Evolutionary conservation across 768 basidiomycete genomes (phyloP).

Genomic region (Hypsizygus marmoreus): DNA sequence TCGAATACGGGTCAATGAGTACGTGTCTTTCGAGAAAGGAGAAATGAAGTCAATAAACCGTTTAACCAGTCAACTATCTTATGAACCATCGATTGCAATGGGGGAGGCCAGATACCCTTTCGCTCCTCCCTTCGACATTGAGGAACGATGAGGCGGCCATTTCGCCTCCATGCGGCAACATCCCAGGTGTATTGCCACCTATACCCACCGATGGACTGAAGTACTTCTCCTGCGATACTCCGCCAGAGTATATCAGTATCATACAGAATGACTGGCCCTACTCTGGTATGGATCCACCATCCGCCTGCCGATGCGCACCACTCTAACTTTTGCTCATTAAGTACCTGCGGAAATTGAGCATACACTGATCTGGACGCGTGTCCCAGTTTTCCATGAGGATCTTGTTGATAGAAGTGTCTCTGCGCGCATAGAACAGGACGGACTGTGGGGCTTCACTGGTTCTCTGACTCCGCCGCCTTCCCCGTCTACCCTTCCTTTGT

Average conservation of each 20-base stretch:
- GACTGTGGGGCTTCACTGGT: conserved; percentile 84
- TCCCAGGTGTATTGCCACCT: conserved; percentile 23
- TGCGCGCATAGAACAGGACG: conserved; percentile 68
- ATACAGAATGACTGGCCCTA: conserved; percentile 91
- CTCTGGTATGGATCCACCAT: conserved; percentile 50
- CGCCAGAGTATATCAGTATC: conserved; percentile 61
- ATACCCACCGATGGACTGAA: conserved; percentile 41
- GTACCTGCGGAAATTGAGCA: conserved; percentile 78
- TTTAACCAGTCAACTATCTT: conserved; percentile 82
- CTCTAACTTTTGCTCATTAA: conserved; percentile 36
- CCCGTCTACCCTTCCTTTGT: conserved; percentile 58
- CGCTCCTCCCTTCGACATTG: conserved; percentile 59
- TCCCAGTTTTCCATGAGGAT: conserved; percentile 68
- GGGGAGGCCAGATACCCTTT: conserved; percentile 68
- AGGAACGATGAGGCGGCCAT: conserved; percentile 26
- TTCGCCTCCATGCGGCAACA: neutral
- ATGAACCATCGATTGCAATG: conserved; percentile 69
- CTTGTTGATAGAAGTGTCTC: conserved; percentile 53
- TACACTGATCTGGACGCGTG: conserved; percentile 73
- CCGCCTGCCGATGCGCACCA: neutral
- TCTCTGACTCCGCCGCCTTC: conserved; percentile 52
- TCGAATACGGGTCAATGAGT: conserved; percentile 70
- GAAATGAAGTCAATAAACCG: neutral
- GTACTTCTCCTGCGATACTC: conserved; percentile 69
- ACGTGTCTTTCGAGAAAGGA: conserved; percentile 19